A percentile compares a stretch with the other conserved stretches of the same genome.
These are phyloP conservation scores for Isabelozyma rhagii DNA, from an alignment of 805 yeast species.

Conservation along the genomic window DNA sequence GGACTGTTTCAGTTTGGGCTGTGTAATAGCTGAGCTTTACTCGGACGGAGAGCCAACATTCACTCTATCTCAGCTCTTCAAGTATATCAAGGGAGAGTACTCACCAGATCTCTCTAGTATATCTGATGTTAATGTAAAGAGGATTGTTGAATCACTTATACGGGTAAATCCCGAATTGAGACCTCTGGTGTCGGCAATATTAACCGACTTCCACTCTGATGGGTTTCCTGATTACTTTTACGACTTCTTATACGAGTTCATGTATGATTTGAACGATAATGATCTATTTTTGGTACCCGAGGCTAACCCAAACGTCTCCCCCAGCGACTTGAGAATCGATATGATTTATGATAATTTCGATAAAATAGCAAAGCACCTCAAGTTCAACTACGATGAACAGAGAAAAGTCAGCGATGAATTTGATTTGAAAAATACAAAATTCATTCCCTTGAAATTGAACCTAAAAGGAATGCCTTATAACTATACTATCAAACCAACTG, in stretches of 20 bases:
- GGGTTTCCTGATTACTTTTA: constrained; percentile 71
- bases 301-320: constrained; percentile 15
- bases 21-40: constrained; percentile 87
- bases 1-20: constrained; percentile 84
- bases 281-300: constrained; percentile 10
- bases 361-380: constrained; percentile 27
- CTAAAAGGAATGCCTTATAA: constrained; percentile 49
- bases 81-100: constrained; percentile 68
- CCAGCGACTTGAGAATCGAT: constrained; percentile 50
- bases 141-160: constrained; percentile 63
- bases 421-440: constrained; percentile 1
- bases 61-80: constrained; percentile 82
- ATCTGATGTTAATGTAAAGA: constrained; percentile 46
- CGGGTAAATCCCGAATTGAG: constrained; percentile 60
- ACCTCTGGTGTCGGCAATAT: constrained; percentile 49
- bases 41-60: constrained; percentile 85
- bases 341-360: constrained; percentile 59
- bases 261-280: constrained; percentile 32
- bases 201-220: constrained; percentile 46
- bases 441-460: constrained; percentile 40
- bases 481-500: constrained; percentile 41
- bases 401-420: constrained; percentile 5
- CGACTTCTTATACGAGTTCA: constrained; percentile 65
- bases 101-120: constrained; percentile 61
- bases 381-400: constrained; percentile 14